These are phyloP conservation scores for Parathielavia appendiculata DNA, from an alignment of 495 filamentous ascomycete genomes.

Conservation along the genomic window DNA sequence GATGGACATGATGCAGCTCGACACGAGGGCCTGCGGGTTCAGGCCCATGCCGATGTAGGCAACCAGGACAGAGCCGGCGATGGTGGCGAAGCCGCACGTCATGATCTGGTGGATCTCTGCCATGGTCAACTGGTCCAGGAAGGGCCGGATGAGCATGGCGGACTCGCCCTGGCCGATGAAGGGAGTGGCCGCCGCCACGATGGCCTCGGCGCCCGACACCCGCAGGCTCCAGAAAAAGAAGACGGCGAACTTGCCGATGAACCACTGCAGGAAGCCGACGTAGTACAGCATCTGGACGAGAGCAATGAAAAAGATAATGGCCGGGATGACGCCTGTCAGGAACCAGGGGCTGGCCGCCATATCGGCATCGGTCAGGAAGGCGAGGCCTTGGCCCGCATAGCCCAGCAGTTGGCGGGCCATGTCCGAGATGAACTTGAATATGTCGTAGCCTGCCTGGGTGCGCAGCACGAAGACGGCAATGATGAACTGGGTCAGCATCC, in stretches of 20 bases:
- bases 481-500: conserved; percentile 84
- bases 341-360: conserved; percentile 55
- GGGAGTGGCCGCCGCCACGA: conserved; percentile 88
- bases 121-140: conserved; percentile 72
- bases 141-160: conserved; percentile 85
- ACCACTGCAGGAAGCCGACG: conserved; percentile 76
- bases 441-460: conserved; percentile 70
- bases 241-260: conserved; percentile 73
- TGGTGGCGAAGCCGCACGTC: conserved; percentile 64
- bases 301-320: conserved; percentile 90
- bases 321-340: conserved; percentile 65
- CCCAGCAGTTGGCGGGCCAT: conserved; percentile 65
- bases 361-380: conserved; percentile 59
- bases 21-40: conserved; percentile 79
- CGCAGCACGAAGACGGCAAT: conserved; percentile 82
- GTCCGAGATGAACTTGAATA: conserved; percentile 78
- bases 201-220: conserved; percentile 89
- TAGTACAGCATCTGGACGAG: conserved; percentile 80
- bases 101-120: conserved; percentile 89
- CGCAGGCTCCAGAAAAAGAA: conserved; percentile 88
- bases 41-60: conserved; percentile 77
- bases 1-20: conserved; percentile 89
- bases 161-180: conserved; percentile 94
- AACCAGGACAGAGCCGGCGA: conserved; percentile 68
- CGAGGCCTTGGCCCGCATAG: conserved; percentile 63